Evolutionary conservation across 2,329 filamentous ascomycete species (phyloP), one percentile per base, ranked within the genome.

Genomic region (Fusarium virguliforme): DNA sequence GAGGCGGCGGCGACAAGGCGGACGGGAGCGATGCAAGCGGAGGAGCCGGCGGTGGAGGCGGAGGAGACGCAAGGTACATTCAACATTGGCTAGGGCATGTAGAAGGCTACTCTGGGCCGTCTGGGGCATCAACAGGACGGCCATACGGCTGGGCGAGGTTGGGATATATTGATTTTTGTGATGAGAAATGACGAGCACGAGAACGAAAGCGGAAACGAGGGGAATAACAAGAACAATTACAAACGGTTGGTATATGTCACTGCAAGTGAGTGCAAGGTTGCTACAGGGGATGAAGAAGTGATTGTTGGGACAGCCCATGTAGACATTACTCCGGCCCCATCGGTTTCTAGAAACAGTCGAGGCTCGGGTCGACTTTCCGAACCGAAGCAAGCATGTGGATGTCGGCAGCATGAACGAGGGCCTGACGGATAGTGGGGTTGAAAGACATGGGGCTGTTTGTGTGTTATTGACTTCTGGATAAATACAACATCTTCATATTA

Each of bases 41-140:
- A 64, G 41, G 24, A 34, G 62, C 38, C 32, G 60, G 24, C 34
- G 53, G 46, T 68, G 60, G 60, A 62, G 62, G 48, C 32, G 43
- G 35, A 54, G 34, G 30, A 46, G 59, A 53, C 59, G 57, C 32
- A 58, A 41, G 18, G 57, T 59, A 58, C 50, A 73, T 73, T 74
- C 69, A 72, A 71, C 67, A 73, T 70, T 67, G 58, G 37, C 53
- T 55, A 67, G 53, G 55, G 62, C 58, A 68, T 69, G 46, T 72
- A 75, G 59, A 70, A 64, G 56, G 22, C 56, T 67, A 64, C 38
- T 60, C 56, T 50, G 56, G 18, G 37, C 56, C 15, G 35, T 57
- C 24, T 38, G 34, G 32, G 62, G 61, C 60, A 34, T 62, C 5
- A 28, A 68, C 48, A 30, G 71, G 40, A 56, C 56, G 26, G 56